Evolutionary conservation across 345 rosid genomes (phyloP).

Genomic region (Bruguiera gymnorhiza): DNA sequence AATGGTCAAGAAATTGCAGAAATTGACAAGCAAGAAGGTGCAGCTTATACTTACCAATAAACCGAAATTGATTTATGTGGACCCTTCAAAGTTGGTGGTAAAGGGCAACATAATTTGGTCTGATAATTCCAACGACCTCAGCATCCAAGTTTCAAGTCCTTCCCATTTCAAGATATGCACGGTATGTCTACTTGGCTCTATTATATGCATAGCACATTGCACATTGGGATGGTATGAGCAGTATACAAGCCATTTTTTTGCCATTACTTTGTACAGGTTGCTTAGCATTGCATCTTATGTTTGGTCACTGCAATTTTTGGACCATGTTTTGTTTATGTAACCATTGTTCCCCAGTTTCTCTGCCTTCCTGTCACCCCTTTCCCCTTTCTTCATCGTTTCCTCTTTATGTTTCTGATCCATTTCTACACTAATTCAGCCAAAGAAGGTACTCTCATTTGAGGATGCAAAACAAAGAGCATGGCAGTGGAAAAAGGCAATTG

Average conservation of each 20-base stretch:
- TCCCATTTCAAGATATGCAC: conserved; percentile 88
- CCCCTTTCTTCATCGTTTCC: background rate
- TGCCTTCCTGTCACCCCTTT: no score
- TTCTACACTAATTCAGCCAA: conserved; percentile 56
- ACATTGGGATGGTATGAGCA: background rate
- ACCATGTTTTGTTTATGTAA: no score
- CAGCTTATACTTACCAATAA: conserved; percentile 94
- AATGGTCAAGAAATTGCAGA: conserved; percentile 85
- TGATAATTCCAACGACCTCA: conserved; percentile 81
- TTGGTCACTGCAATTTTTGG: no score
- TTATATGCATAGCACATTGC: background rate
- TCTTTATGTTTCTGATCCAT: conserved; percentile 12
- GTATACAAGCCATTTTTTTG: no score
- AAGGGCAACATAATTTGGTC: conserved; percentile 92
- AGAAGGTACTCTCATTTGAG: conserved; percentile 89
- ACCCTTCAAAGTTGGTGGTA: conserved; percentile 72
- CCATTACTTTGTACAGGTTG: background rate
- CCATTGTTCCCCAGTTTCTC: no score
- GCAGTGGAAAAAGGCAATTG: conserved; percentile 96
- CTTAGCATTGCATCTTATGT: conserved; percentile 5
- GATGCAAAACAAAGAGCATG: conserved; percentile 86
- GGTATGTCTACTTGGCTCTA: conserved; percentile 35
- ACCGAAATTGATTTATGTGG: conserved; percentile 84
- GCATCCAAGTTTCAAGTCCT: conserved; percentile 71
- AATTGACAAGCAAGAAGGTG: conserved; percentile 90